Conservation (phyloP, 441 rosid genomes). For the Croton laevigatus region DNA sequence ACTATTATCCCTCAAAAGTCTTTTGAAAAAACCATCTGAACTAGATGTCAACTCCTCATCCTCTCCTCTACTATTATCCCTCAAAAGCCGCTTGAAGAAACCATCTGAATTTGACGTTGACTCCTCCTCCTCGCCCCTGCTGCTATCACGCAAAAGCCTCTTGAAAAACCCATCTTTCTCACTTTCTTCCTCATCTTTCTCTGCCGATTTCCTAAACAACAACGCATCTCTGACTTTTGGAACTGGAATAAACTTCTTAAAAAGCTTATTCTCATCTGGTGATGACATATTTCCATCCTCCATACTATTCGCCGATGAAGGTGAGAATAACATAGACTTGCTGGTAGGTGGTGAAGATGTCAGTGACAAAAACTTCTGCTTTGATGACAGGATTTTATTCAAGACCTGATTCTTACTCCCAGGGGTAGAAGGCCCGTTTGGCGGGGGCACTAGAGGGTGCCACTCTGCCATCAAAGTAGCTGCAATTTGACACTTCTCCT, state of each 20-base stretch:
- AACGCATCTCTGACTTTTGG: slow-evolving; percentile 93
- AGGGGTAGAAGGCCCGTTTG: slow-evolving; percentile 46
- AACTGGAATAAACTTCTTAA: slow-evolving; percentile 88
- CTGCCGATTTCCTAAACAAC: slow-evolving; percentile 88
- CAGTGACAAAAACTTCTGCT: slow-evolving; percentile 82
- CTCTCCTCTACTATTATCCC: slow-evolving; percentile 68
- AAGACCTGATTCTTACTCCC: slow-evolving; percentile 93
- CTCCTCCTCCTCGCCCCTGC: slow-evolving; percentile 73
- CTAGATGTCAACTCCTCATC: slow-evolving; percentile 72
- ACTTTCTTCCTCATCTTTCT: slow-evolving; percentile 82
- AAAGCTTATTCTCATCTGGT: slow-evolving; percentile 77
- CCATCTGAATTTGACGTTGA: slow-evolving; percentile 76
- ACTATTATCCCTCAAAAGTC: slow-evolving; percentile 64
- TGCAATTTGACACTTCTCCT: slow-evolving; percentile 96
- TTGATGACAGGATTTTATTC: slow-evolving; percentile 73
- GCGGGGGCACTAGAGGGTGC: slow-evolving; percentile 69
- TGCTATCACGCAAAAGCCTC: slow-evolving; percentile 70
- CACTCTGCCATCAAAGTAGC: slow-evolving; percentile 98
- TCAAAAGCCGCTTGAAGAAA: slow-evolving; percentile 76
- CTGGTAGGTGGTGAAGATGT: slow-evolving; percentile 71
- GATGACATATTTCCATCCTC: slow-evolving; percentile 68
- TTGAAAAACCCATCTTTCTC: slow-evolving; percentile 96
- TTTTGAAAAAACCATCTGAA: slow-evolving; percentile 89
- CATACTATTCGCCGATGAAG: slow-evolving; percentile 48
- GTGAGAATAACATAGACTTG: slow-evolving; percentile 69